These are phyloP conservation scores for Diaporthe sp. DNA, from an alignment of 2,329 filamentous ascomycete species.

Conservation along the genomic window DNA sequence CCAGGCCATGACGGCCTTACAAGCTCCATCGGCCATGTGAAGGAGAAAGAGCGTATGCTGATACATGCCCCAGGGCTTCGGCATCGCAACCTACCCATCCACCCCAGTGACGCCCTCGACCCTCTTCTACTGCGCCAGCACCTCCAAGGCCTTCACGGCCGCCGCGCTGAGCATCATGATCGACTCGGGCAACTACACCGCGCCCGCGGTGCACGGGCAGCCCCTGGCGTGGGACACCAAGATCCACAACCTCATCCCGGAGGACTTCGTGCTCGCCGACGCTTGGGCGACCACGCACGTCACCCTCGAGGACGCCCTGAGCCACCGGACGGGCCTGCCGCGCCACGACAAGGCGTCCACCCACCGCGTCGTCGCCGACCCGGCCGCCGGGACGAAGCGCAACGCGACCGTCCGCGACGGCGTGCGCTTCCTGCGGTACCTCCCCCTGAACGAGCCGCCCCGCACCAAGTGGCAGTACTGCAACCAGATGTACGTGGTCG, in stretches of 20 bases:
- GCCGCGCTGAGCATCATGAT: slow-evolving; percentile 63
- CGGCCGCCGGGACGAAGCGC: slow-evolving; percentile 45
- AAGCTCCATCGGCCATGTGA: no score
- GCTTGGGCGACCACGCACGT: slow-evolving; percentile 57
- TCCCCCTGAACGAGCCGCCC: slow-evolving; percentile 55
- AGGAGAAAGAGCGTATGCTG: neutral
- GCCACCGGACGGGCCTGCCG: slow-evolving; percentile 65
- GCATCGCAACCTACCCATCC: slow-evolving; percentile 53
- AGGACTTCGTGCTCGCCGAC: slow-evolving; percentile 61
- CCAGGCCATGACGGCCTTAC: neutral
- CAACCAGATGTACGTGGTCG: slow-evolving; percentile 66
- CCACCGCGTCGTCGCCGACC: slow-evolving; percentile 48
- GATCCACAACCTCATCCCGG: slow-evolving; percentile 59
- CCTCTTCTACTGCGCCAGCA: slow-evolving; percentile 67
- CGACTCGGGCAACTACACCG: slow-evolving; percentile 54
- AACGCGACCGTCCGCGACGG: slow-evolving; percentile 52
- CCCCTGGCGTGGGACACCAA: slow-evolving; percentile 60
- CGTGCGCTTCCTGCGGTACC: slow-evolving; percentile 57
- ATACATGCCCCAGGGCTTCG: slow-evolving; percentile 55
- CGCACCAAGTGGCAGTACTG: slow-evolving; percentile 62
- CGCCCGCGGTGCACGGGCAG: slow-evolving; percentile 43
- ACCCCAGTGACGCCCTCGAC: slow-evolving; percentile 60
- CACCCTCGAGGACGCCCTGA: slow-evolving; percentile 66
- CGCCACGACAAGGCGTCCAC: slow-evolving; percentile 54
- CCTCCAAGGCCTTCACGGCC: slow-evolving; percentile 68